These are phyloP conservation scores for Clonostachys chloroleuca DNA, from an alignment of 2,329 filamentous ascomycete genomes.

Conservation along the genomic window DNA sequence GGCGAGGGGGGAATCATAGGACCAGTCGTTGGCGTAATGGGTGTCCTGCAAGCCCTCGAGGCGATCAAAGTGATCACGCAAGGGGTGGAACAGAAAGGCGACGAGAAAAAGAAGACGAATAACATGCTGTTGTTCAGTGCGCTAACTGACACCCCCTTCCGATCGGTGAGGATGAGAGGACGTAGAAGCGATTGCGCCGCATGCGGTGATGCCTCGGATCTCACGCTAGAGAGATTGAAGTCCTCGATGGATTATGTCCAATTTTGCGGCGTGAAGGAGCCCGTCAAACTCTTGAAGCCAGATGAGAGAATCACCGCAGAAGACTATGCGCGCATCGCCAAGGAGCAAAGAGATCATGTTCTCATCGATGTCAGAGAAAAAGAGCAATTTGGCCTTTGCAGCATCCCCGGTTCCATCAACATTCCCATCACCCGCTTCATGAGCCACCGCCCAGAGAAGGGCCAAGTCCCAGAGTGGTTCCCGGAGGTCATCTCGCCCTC, in stretches of 20 bases:
- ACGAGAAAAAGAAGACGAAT: conserved; percentile 13
- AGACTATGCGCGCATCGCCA: conserved; percentile 44
- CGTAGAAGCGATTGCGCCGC: conserved; percentile 69
- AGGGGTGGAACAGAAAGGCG: conserved; percentile 13
- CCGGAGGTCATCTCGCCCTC: conserved; percentile 22
- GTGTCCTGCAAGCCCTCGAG: conserved; percentile 85
- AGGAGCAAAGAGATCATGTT: conserved; percentile 33
- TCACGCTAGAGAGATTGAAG: conserved; percentile 59
- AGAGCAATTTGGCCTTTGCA: conserved; percentile 79
- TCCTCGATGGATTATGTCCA: conserved; percentile 74
- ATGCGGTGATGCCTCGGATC: conserved; percentile 60
- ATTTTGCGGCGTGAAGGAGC: conserved; percentile 68
- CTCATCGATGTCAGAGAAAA: conserved; percentile 81
- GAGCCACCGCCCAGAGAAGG: conserved; percentile 28
- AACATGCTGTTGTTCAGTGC: conserved; percentile 38
- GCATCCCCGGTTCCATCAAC: conserved; percentile 71
- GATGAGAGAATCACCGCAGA: conserved; percentile 65
- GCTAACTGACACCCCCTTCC: conserved; percentile 52
- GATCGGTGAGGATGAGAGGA: conserved; percentile 69
- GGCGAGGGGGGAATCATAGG: conserved; percentile 91
- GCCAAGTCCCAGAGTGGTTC: conserved; percentile 23
- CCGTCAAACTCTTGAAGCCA: conserved; percentile 50
- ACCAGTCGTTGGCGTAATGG: conserved; percentile 90
- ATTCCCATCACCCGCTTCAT: conserved; percentile 56
- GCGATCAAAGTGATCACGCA: conserved; percentile 74